These are phyloP conservation scores for Triangularia verruculosa DNA, from an alignment of 2,329 filamentous ascomycete genomes.

Conservation along the genomic window DNA sequence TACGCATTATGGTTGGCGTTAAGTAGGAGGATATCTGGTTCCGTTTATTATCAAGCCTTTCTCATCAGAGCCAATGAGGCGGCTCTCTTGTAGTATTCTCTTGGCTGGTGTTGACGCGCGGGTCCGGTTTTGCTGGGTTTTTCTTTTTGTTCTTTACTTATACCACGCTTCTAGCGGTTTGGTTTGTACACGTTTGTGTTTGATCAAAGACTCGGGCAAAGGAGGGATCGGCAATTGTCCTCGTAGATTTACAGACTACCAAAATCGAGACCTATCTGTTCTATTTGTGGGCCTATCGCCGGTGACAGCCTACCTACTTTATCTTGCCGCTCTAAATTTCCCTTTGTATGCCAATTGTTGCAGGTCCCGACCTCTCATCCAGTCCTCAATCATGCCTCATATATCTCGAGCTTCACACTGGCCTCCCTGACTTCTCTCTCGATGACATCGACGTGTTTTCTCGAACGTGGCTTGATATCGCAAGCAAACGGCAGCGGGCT, in stretches of 20 bases:
- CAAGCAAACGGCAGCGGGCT: slow-evolving; percentile 41
- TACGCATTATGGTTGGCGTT: neutral
- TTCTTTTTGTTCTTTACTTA: neutral
- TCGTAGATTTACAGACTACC: neutral
- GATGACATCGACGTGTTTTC: slow-evolving; percentile 32
- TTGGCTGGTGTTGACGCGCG: neutral
- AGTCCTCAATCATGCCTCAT: slow-evolving; percentile 15
- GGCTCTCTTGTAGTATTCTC: neutral
- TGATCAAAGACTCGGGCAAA: neutral
- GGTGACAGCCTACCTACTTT: too few relatives aligned
- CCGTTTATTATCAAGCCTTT: neutral
- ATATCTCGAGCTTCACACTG: slow-evolving; percentile 28
- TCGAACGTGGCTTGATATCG: slow-evolving; percentile 37
- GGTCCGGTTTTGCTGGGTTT: neutral
- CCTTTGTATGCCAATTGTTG: too few relatives aligned
- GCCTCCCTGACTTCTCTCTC: slow-evolving; percentile 33
- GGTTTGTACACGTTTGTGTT: neutral
- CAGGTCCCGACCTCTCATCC: neutral
- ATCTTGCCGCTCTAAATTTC: too few relatives aligned
- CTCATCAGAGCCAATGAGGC: neutral
- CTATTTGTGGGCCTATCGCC: too few relatives aligned
- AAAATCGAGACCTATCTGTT: neutral
- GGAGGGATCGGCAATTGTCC: too few relatives aligned
- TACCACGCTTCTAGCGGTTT: neutral
- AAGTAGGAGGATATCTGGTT: neutral